A percentile compares a stretch with the other conserved stretches of the same genome.
phyloP scores from a whole-genome alignment of 1,139 yeast genomes.

The Debaryomyces udenii region DNA sequence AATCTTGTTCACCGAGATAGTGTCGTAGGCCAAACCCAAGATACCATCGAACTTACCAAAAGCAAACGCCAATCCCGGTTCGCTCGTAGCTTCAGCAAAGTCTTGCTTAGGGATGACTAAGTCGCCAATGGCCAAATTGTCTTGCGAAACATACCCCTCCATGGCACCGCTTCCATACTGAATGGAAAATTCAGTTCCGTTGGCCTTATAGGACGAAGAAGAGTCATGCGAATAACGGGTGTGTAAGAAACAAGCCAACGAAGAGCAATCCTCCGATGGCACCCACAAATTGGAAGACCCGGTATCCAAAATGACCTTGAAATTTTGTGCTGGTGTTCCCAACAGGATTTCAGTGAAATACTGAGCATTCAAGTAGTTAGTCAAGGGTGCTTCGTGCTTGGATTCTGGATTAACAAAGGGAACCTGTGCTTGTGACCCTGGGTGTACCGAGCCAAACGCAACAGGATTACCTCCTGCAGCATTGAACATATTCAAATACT shows the following conservation, averaged over 20 bases:
- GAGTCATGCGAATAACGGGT: slow-evolving; percentile 80
- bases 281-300: slow-evolving; percentile 98
- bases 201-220: slow-evolving; percentile 79
- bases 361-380: slow-evolving; percentile 93
- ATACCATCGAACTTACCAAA: slow-evolving; percentile 98
- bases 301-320: slow-evolving; percentile 90
- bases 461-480: slow-evolving; percentile 33
- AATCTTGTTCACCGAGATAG: slow-evolving; percentile 83
- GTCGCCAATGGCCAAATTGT: slow-evolving; percentile 78
- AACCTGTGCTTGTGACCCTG: slow-evolving; percentile 44
- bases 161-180: slow-evolving; percentile 91
- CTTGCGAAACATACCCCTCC: slow-evolving; percentile 90
- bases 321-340: slow-evolving; percentile 92
- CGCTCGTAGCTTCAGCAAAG: slow-evolving; percentile 95
- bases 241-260: slow-evolving; percentile 94
- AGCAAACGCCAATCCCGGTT: slow-evolving; percentile 97
- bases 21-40: slow-evolving; percentile 88
- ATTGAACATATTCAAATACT: slow-evolving; percentile 64
- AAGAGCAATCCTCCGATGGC: slow-evolving; percentile 84
- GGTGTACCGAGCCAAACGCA: slow-evolving; percentile 25
- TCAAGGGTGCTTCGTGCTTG: slow-evolving; percentile 73
- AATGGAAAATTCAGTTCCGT: slow-evolving; percentile 83
- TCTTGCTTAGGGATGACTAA: slow-evolving; percentile 83
- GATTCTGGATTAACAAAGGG: slow-evolving; percentile 43
- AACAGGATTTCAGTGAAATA: slow-evolving; percentile 85